Evolutionary conservation across 495 filamentous ascomycete genomes (phyloP).

Genomic region (Annulohypoxylon maeteangense): DNA sequence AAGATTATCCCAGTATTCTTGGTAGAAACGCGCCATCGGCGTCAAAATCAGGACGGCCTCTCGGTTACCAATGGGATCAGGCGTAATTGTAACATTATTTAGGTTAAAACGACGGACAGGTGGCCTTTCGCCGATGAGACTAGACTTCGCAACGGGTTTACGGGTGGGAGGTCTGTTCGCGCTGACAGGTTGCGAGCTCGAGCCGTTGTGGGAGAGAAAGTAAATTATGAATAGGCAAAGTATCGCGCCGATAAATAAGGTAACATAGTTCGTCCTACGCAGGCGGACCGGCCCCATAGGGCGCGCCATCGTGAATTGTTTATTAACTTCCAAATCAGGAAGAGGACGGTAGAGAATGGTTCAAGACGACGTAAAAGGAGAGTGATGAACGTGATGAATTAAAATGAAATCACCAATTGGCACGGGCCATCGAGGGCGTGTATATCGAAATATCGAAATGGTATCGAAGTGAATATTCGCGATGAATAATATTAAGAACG

Average conservation of each 20-base stretch:
- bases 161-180: conserved; percentile 80
- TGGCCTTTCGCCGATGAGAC: conserved; percentile 69
- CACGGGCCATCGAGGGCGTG: conserved; percentile 41
- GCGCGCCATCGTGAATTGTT: conserved; percentile 57
- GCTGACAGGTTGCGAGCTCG: conserved; percentile 60
- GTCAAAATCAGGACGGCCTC: conserved; percentile 94
- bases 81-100: conserved; percentile 87
- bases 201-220: conserved; percentile 53
- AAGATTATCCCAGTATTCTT: conserved; percentile 96
- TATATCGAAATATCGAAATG: conserved; percentile 27
- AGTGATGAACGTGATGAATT: conserved; percentile 22
- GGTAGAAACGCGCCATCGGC: conserved; percentile 91
- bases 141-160: conserved; percentile 80
- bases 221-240: conserved; percentile 65
- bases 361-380: conserved; percentile 30
- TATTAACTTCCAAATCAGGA: conserved; percentile 29
- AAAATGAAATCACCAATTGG: conserved; percentile 37
- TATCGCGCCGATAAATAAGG: conserved; percentile 59
- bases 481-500: conserved; percentile 14
- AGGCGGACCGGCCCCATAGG: conserved; percentile 67
- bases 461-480: conserved; percentile 25
- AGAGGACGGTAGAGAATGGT: conserved; percentile 13
- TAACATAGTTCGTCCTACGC: conserved; percentile 64
- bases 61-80: conserved; percentile 75
- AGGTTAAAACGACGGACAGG: conserved; percentile 96